These are phyloP conservation scores for Ophiorrhiza pumila DNA, from an alignment of 257 asterid genomes.

Conservation along the genomic window DNA sequence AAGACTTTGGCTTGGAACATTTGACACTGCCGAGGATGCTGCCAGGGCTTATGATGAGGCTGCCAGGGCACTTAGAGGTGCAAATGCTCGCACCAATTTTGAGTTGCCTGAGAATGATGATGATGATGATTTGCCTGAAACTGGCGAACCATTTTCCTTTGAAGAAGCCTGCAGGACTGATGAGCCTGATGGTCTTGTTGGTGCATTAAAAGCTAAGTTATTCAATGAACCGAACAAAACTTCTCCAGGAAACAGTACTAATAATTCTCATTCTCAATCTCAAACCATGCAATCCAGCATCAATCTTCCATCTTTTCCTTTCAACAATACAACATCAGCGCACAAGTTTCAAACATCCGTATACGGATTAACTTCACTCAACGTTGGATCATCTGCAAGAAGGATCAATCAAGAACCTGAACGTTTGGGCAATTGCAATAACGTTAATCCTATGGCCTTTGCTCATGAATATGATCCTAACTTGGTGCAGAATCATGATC, in stretches of 20 bases:
- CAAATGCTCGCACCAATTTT: conserved; percentile 67
- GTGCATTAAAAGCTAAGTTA: conserved; percentile 63
- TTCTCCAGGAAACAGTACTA: not conserved
- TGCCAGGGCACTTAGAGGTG: conserved; percentile 67
- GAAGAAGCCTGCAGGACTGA: conserved; percentile 67
- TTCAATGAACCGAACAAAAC: conserved; percentile 26
- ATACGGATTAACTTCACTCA: not conserved
- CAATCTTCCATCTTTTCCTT: not conserved
- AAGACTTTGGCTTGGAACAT: conserved; percentile 78
- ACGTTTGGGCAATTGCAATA: not conserved
- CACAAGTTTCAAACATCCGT: not conserved
- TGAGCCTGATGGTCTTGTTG: conserved; percentile 63
- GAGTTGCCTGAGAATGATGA: conserved; percentile 47
- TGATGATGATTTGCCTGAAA: conserved; percentile 13
- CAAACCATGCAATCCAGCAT: not conserved
- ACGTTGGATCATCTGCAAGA: not conserved
- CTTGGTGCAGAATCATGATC: not conserved
- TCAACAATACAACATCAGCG: not conserved
- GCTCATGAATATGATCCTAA: conserved; percentile 1
- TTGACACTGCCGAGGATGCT: conserved; percentile 80
- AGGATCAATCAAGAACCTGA: conserved; percentile 14
- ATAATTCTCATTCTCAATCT: conserved; percentile 2
- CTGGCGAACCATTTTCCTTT: conserved; percentile 54
- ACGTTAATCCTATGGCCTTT: conserved; percentile 9
- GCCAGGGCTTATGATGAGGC: conserved; percentile 81